These are phyloP conservation scores for Panicum miliaceum DNA, from an alignment of 176 grass and related monocot genomes.

Conservation along the genomic window DNA sequence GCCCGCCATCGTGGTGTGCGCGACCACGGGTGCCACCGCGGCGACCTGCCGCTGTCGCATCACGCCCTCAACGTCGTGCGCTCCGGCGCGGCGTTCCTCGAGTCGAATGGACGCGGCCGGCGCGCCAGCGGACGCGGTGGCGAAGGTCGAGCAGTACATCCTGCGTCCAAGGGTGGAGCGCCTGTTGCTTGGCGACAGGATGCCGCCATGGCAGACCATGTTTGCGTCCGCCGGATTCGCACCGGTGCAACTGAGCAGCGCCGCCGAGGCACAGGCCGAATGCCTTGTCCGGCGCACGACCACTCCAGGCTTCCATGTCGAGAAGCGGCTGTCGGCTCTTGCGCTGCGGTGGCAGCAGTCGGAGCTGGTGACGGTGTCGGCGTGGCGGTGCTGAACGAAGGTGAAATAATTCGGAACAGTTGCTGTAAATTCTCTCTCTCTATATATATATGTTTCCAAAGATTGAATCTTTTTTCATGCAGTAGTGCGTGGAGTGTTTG, in stretches of 20 bases:
- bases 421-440: background rate
- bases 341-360: constrained; percentile 56
- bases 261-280: constrained; percentile 69
- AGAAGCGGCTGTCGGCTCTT: constrained; percentile 41
- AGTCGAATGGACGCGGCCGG: constrained; percentile 56
- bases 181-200: constrained; percentile 38
- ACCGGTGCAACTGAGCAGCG: constrained; percentile 52
- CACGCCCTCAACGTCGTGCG: constrained; percentile 48
- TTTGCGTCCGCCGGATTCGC: constrained; percentile 46
- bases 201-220: constrained; percentile 45
- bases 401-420: constrained; percentile 6
- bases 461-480: background rate
- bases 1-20: constrained; percentile 55
- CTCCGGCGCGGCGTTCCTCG: constrained; percentile 47
- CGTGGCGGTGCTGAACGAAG: constrained; percentile 53
- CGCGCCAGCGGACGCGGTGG: constrained; percentile 33
- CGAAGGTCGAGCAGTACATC: constrained; percentile 57
- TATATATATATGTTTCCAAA: constrained; percentile 28
- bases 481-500: background rate
- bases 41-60: constrained; percentile 51
- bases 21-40: constrained; percentile 54
- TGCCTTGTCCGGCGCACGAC: constrained; percentile 53
- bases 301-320: constrained; percentile 58
- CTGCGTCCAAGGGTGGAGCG: constrained; percentile 55
- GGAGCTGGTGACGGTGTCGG: constrained; percentile 59